phyloP scores from a whole-genome alignment of 2,329 filamentous ascomycete genomes.

The Xylariales sp. region DNA sequence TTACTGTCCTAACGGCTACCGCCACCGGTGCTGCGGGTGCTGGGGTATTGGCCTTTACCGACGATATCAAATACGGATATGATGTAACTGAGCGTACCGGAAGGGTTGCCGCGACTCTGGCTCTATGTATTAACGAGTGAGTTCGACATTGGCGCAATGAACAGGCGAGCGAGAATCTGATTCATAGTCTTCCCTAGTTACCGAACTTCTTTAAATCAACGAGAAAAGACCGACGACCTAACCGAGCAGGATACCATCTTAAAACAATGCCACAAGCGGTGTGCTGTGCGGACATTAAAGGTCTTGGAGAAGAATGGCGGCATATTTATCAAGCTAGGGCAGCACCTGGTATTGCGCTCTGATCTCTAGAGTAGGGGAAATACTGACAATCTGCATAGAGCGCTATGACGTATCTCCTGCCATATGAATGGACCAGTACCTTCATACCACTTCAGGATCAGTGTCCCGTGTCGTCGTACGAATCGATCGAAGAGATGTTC shows the following conservation, averaged over 20 bases:
- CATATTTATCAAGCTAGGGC: conserved; percentile 97
- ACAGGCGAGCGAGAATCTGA: conserved; percentile 24
- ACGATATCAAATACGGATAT: conserved; percentile 81
- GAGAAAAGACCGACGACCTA: conserved; percentile 70
- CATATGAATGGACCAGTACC: conserved; percentile 91
- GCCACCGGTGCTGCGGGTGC: conserved; percentile 62
- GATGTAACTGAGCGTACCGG: conserved; percentile 81
- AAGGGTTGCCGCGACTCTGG: conserved; percentile 79
- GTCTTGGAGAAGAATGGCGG: conserved; percentile 96
- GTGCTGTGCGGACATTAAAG: conserved; percentile 85
- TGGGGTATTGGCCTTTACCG: conserved; percentile 65
- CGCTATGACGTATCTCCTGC: conserved; percentile 94
- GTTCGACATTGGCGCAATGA: conserved; percentile 13
- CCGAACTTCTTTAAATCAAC: conserved; percentile 80
- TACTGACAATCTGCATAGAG: conserved; percentile 62
- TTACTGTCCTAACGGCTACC: conserved; percentile 61
- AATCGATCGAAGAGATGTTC: conserved; percentile 90
- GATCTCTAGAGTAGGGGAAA: background rate
- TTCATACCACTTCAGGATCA: conserved; percentile 97
- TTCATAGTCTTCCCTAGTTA: conserved; percentile 69
- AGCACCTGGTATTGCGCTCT: conserved; percentile 75
- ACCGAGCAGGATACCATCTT: conserved; percentile 75
- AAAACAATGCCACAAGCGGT: conserved; percentile 89
- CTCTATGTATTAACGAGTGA: conserved; percentile 89
- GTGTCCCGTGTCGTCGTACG: conserved; percentile 90